phyloP scores from a whole-genome alignment of 2,329 filamentous ascomycete species.

The Coniochaeta sp. region DNA sequence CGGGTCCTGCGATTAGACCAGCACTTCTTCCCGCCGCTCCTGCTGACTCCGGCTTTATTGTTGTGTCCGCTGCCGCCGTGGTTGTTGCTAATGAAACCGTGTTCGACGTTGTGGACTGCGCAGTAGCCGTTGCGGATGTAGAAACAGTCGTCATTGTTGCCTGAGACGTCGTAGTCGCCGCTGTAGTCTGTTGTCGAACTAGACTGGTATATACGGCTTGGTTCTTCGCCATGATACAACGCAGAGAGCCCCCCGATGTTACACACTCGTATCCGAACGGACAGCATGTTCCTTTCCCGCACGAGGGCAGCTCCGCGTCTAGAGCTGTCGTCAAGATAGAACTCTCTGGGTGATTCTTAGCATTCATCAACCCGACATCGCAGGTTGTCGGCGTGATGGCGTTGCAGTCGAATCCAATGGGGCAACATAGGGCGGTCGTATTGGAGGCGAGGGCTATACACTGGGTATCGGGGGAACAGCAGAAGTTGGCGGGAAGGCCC shows the following conservation, averaged over 20 bases:
- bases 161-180: neutral
- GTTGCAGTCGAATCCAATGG: conserved; percentile 6
- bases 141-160: neutral
- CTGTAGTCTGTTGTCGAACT: neutral
- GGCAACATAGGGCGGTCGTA: conserved; percentile 14
- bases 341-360: conserved; percentile 5
- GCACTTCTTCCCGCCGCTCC: neutral
- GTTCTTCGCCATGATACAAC: neutral
- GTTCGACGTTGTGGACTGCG: neutral
- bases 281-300: conserved; percentile 10
- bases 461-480: conserved; percentile 5
- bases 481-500: conserved; percentile 11
- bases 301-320: conserved; percentile 4
- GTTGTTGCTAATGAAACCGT: neutral
- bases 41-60: neutral
- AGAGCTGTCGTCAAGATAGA: conserved; percentile 10
- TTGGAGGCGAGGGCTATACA: conserved; percentile 9
- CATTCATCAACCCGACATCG: conserved; percentile 9
- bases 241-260: neutral
- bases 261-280: conserved; percentile 12
- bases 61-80: neutral
- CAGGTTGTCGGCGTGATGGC: conserved; percentile 11
- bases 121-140: neutral
- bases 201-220: neutral
- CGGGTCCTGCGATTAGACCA: neutral